Conservation (phyloP, 2,329 filamentous ascomycete genomes). For the Cryphonectria japonica region DNA sequence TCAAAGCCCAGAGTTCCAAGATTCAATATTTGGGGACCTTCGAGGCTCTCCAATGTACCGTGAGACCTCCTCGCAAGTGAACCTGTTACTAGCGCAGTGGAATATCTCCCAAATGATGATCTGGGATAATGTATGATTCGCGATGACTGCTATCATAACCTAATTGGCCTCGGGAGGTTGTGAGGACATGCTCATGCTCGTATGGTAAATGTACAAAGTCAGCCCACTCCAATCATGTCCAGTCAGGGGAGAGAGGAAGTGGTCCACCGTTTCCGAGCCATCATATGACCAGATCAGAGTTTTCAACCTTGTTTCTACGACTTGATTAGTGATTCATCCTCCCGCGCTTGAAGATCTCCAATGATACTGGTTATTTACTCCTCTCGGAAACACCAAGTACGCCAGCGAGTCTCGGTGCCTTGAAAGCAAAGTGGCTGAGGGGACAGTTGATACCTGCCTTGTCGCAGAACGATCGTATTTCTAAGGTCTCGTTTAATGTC, state of each 20-base stretch:
- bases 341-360: not conserved
- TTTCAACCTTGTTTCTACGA: not conserved
- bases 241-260: not conserved
- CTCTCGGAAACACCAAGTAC: not conserved
- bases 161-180: no score
- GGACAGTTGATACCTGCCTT: not conserved
- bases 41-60: no score
- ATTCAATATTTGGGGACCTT: not conserved
- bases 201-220: not conserved
- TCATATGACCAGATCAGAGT: not conserved
- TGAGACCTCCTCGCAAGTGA: no score
- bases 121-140: no score
- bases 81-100: no score
- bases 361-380: not conserved
- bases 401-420: not conserved
- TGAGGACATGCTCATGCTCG: no score
- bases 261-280: not conserved
- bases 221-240: not conserved
- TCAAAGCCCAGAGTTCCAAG: not conserved
- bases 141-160: no score
- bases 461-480: not conserved
- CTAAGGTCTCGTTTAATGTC: not conserved
- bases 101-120: no score
- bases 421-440: not conserved
- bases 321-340: not conserved